phyloP scores from a whole-genome alignment of 2,329 filamentous ascomycete genomes.

The Paecilomyces niveus region DNA sequence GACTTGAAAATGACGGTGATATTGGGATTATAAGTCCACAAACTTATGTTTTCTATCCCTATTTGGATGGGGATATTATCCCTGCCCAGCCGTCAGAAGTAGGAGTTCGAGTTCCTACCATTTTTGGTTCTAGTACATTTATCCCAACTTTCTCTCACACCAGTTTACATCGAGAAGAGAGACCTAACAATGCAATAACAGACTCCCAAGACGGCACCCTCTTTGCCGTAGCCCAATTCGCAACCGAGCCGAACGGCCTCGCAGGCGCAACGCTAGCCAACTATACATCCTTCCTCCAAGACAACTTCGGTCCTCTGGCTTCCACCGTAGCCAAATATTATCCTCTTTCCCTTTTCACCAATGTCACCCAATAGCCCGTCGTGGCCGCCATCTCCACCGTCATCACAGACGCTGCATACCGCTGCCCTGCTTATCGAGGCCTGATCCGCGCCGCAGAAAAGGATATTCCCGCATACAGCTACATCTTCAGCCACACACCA shows the following conservation, averaged over 20 bases:
- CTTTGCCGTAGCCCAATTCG: not conserved
- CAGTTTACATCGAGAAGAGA: not conserved
- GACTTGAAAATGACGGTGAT: not conserved
- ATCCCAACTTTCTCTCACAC: not conserved
- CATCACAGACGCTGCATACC: conserved; percentile 7
- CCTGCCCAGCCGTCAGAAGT: conserved; percentile 7
- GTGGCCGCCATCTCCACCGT: conserved; percentile 6
- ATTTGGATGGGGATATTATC: conserved; percentile 14
- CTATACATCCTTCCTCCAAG: conserved; percentile 12
- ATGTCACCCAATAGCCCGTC: not conserved
- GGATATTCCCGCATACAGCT: conserved; percentile 11
- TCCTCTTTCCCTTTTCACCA: conserved; percentile 6
- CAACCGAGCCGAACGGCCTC: not conserved
- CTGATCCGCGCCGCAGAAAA: conserved; percentile 5
- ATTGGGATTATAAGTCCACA: not conserved
- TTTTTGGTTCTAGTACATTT: conserved; percentile 16
- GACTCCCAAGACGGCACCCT: conserved; percentile 1
- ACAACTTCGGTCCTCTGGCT: conserved; percentile 10
- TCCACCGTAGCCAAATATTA: conserved; percentile 9
- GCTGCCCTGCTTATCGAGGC: conserved; percentile 10
- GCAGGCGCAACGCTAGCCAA: conserved; percentile 1
- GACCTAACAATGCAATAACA: not conserved
- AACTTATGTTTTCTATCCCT: conserved; percentile 7
- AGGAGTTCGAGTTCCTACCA: conserved; percentile 11
- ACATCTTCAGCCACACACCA: conserved; percentile 12